These are phyloP conservation scores for Xylaria polymorpha DNA, from an alignment of 2,329 filamentous ascomycete genomes.

Conservation along the genomic window DNA sequence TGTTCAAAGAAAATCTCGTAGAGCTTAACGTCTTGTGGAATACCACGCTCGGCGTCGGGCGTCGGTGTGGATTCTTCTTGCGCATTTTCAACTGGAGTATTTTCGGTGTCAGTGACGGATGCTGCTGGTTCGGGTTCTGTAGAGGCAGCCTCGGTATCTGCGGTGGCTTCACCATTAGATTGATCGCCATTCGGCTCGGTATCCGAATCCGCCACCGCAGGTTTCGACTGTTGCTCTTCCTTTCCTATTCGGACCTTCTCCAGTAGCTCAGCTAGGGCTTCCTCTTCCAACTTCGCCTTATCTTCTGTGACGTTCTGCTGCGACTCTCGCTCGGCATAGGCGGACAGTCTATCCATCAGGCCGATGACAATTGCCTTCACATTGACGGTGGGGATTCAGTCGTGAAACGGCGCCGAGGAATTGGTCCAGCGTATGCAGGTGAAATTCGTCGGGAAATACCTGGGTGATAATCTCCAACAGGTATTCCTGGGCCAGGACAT, in stretches of 20 bases:
- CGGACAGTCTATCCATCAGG: slow-evolving; percentile 94
- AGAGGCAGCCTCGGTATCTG: slow-evolving; percentile 51
- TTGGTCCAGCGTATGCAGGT: slow-evolving; percentile 95
- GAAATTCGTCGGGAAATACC: slow-evolving; percentile 98
- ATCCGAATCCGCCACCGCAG: slow-evolving; percentile 44
- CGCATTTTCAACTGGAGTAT: slow-evolving; percentile 61
- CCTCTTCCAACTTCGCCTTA: slow-evolving; percentile 81
- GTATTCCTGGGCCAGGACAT: slow-evolving; percentile 97
- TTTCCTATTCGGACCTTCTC: slow-evolving; percentile 80
- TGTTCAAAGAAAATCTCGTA: slow-evolving; percentile 99
- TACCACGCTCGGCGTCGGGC: slow-evolving; percentile 60
- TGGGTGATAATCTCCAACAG: slow-evolving; percentile 98
- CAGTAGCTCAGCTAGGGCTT: slow-evolving; percentile 81
- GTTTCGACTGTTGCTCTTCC: slow-evolving; percentile 56
- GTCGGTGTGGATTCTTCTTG: slow-evolving; percentile 41
- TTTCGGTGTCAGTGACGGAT: slow-evolving; percentile 60
- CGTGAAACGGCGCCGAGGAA: slow-evolving; percentile 93
- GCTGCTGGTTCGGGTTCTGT: slow-evolving; percentile 53
- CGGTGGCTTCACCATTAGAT: slow-evolving; percentile 51
- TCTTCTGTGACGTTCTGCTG: slow-evolving; percentile 76
- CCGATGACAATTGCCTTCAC: slow-evolving; percentile 98
- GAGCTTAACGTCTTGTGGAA: slow-evolving; percentile 83
- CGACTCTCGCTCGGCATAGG: slow-evolving; percentile 91
- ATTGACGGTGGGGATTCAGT: slow-evolving; percentile 93
- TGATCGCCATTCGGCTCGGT: slow-evolving; percentile 54